Evolutionary conservation across 2,329 filamentous ascomycete genomes (phyloP).

Genomic region (Colletotrichum nymphaeae): DNA sequence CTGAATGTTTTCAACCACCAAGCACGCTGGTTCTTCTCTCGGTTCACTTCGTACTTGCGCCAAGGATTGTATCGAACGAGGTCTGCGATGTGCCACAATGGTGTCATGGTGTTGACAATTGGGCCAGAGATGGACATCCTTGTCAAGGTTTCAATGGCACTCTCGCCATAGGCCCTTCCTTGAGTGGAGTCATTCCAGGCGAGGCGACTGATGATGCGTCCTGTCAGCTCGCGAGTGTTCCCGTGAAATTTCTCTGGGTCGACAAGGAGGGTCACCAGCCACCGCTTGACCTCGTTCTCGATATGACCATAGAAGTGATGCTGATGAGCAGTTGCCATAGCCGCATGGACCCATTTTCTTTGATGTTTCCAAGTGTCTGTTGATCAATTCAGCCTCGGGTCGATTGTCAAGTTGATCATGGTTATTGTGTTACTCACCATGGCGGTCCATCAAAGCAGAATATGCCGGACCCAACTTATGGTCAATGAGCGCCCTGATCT

Average conservation of each 20-base stretch:
- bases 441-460: constrained; percentile 62
- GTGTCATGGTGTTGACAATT: constrained; percentile 61
- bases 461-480: constrained; percentile 61
- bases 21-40: constrained; percentile 54
- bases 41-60: constrained; percentile 57
- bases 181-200: constrained; percentile 62
- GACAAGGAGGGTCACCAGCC: constrained; percentile 57
- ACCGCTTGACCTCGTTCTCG: constrained; percentile 58
- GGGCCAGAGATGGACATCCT: constrained; percentile 65
- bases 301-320: constrained; percentile 60
- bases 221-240: constrained; percentile 60
- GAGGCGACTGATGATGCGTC: constrained; percentile 61
- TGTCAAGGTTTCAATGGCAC: constrained; percentile 58
- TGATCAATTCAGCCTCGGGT: neutral
- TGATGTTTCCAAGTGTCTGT: constrained; percentile 60
- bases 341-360: constrained; percentile 63
- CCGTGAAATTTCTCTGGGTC: constrained; percentile 58
- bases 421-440: constrained; percentile 48
- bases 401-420: neutral
- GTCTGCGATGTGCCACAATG: constrained; percentile 57
- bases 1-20: constrained; percentile 60
- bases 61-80: constrained; percentile 56
- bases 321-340: constrained; percentile 54
- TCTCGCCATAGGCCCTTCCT: constrained; percentile 57
- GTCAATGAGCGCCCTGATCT: constrained; percentile 60